Evolutionary conservation across 176 grass and related monocot genomes (phyloP), one percentile per base, ranked within the genome.

Genomic region (Cenchrus fungigraminus): DNA sequence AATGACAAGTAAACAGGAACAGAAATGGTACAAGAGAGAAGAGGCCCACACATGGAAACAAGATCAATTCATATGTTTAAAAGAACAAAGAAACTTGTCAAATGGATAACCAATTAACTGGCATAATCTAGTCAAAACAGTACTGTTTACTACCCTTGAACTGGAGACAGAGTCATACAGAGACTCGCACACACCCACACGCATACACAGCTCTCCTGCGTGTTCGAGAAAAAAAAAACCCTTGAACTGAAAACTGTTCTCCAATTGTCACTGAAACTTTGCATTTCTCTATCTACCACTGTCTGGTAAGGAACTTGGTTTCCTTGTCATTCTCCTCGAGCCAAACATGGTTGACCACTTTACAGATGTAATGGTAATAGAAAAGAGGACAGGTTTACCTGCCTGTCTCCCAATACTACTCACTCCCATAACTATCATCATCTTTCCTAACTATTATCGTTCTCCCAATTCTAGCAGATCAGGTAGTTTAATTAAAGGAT

Each of bases 1-100:
- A 44, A 70, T 0, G 5, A 51, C 9, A 56, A 44, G 79, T 81
- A 68, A 54, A 68, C 54, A 56, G 4, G n/a, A 81, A n/a, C 6
- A 10, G 20, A 69, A 20, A 50, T 56, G 49, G 32, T 69, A 81
- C 29, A 77, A 82, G 63, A 70, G 12, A 82, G 19, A 77, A 82
- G 63, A 70, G 12, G 76, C 10, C 25, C 60, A 70, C 47, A 9
- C 62, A 53, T 40, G 28, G 82, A 75, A 32, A 58, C 37, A 69
- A 58, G 22, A 77, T 20, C 28, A 12, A 70, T 16, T 28, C 9
- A 44, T 73, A 74, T 74, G 16, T n/a, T 32, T 22, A 56, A 61
- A 63, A 73, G 44, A 12, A 37, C 16, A 40, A 79, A 10, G 55
- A 54, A 80, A 47, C 2, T 9, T 75, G 32, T 19, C 40, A 40